These are phyloP conservation scores for Beauveria caledonica DNA, from an alignment of 2,329 filamentous ascomycete genomes.

Conservation along the genomic window DNA sequence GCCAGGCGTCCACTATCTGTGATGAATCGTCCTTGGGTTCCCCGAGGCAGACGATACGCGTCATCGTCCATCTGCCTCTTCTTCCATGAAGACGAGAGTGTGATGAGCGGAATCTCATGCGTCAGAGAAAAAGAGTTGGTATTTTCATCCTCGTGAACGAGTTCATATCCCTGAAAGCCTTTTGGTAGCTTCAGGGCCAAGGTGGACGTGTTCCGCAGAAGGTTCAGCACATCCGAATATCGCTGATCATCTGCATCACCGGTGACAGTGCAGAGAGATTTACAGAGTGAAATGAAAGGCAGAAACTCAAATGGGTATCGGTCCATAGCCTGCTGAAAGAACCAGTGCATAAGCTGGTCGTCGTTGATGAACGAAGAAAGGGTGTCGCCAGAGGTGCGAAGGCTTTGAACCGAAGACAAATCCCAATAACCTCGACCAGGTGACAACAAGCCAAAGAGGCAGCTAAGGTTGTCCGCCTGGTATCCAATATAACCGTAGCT, in stretches of 20 bases:
- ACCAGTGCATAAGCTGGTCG: slow-evolving; percentile 43
- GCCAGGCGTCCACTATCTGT: slow-evolving; percentile 71
- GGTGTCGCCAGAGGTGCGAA: slow-evolving; percentile 26
- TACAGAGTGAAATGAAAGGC: slow-evolving; percentile 67
- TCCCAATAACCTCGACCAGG: slow-evolving; percentile 47
- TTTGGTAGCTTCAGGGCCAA: slow-evolving; percentile 72
- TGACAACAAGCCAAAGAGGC: slow-evolving; percentile 57
- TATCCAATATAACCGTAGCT: slow-evolving; percentile 63
- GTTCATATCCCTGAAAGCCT: slow-evolving; percentile 64
- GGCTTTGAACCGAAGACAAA: slow-evolving; percentile 30
- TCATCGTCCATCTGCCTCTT: slow-evolving; percentile 37
- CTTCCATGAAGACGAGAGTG: slow-evolving; percentile 35
- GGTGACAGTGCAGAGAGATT: slow-evolving; percentile 44
- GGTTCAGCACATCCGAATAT: slow-evolving; percentile 48
- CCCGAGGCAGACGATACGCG: slow-evolving; percentile 53
- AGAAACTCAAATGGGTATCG: slow-evolving; percentile 81
- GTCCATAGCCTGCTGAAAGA: slow-evolving; percentile 59
- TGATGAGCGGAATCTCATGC: slow-evolving; percentile 56
- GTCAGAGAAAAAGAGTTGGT: slow-evolving; percentile 67
- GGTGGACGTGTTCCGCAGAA: slow-evolving; percentile 60
- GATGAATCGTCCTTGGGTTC: slow-evolving; percentile 64
- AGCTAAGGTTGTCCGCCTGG: slow-evolving; percentile 59
- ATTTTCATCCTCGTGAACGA: slow-evolving; percentile 79
- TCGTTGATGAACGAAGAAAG: slow-evolving; percentile 28
- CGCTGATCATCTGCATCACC: slow-evolving; percentile 24